phyloP scores from a whole-genome alignment of 2,329 filamentous ascomycete genomes.

The Penicillium sclerotiorum region DNA sequence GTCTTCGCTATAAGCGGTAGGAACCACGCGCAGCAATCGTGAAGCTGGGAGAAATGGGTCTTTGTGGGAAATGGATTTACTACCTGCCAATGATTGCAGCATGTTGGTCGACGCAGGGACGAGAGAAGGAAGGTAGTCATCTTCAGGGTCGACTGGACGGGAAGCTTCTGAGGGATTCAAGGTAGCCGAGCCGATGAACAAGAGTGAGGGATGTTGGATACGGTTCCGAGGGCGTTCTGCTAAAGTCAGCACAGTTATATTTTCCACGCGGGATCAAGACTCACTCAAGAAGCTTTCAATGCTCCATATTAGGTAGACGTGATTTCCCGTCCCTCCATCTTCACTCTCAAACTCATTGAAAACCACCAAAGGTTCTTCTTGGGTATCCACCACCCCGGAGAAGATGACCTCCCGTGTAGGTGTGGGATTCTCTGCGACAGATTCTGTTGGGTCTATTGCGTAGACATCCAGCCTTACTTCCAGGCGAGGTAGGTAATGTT shows the following conservation, averaged over 20 bases:
- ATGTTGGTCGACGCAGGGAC: constrained; percentile 62
- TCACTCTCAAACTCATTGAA: constrained; percentile 47
- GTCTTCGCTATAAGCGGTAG: constrained; percentile 52
- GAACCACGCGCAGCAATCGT: constrained; percentile 59
- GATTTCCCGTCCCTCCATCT: constrained; percentile 37
- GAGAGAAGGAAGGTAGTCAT: constrained; percentile 57
- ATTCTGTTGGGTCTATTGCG: constrained; percentile 44
- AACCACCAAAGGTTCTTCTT: constrained; percentile 48
- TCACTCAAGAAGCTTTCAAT: constrained; percentile 46
- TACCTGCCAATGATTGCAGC: constrained; percentile 56
- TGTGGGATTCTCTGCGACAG: constrained; percentile 43
- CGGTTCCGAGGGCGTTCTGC: constrained; percentile 51
- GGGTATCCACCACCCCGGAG: constrained; percentile 40
- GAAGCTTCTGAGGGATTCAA: constrained; percentile 47
- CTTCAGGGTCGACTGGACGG: constrained; percentile 41
- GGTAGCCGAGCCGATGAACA: constrained; percentile 55
- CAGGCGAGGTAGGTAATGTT: constrained; percentile 52
- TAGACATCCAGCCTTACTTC: constrained; percentile 56
- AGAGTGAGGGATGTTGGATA: constrained; percentile 58
- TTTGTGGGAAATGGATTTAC: constrained; percentile 50
- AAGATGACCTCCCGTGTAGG: constrained; percentile 47
- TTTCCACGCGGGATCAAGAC: constrained; percentile 10
- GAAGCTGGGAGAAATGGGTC: constrained; percentile 61
- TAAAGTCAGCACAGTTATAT: constrained; percentile 12
- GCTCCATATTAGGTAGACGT: constrained; percentile 50